Base-by-base conservation (phyloP, 2,329 filamentous ascomycete genomes). In the Stemphylium lycopersici region DNA sequence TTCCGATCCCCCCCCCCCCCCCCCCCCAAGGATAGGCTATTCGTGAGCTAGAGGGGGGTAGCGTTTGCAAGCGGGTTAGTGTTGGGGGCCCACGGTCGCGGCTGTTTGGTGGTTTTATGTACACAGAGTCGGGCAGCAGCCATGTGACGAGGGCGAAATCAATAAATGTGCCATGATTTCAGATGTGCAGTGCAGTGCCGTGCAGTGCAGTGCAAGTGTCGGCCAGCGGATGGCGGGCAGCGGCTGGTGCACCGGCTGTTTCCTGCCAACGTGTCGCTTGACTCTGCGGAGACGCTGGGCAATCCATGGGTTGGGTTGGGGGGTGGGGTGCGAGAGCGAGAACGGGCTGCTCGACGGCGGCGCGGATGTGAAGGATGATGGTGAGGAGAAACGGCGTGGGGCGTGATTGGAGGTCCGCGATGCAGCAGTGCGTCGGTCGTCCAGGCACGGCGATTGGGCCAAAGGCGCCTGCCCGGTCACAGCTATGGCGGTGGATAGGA, bases 51-150 rank as follows among this genome's bases (percentile, higher is more conserved):
- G 60, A 20, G 20, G 18, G 62, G 56, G 64, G 15, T 57, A 58
- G 61, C 63, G 63, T 65, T 63, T 62, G 55, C 39, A 48, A 50
- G 54, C 63, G 63, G 68, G 67, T 42, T 67, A 69, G 67, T 68
- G 56, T 58, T 62, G 48, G 51, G 32, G 33, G 33, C 33, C 33
- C 33, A 36, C 13, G 33, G 13, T 15, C 5, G 33, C n/a, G 34
- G 56, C 16, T 10, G 15, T 34, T 43, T 32, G 26, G 54, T 44
- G 31, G 26, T 38, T 12, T 6, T 34, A 20, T 24, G 12, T 24
- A 24, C 37, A 15, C 26, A 29, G 22, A 15, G 20, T 4, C 13
- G 22, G 20, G 15, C 20, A n/a, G 53, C 53, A 36, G 48, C 41
- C 46, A 39, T 55, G 56, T 56, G 55, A 51, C 52, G 56, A 34